Evolutionary conservation across 2,329 filamentous ascomycete genomes (phyloP).

Genomic region (Xylaria sp.): DNA sequence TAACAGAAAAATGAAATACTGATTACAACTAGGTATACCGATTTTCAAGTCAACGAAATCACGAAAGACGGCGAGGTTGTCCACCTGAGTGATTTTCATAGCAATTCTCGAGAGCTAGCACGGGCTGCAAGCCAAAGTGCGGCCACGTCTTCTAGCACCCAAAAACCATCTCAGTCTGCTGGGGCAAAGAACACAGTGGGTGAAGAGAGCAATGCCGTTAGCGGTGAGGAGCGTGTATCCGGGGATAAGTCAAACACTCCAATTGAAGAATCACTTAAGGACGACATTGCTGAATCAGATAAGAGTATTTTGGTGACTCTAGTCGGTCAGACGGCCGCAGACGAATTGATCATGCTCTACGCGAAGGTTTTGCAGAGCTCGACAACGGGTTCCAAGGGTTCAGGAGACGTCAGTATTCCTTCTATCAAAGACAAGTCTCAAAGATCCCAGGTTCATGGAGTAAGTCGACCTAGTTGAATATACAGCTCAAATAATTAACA

Average conservation of each 20-base stretch:
- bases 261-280: constrained; percentile 22
- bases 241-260: constrained; percentile 24
- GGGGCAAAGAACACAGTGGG: neutral
- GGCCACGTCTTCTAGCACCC: neutral
- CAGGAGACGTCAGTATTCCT: constrained; percentile 44
- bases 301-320: constrained; percentile 41
- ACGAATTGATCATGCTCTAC: constrained; percentile 44
- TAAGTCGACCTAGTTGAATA: constrained; percentile 40
- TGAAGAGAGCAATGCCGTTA: neutral
- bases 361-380: constrained; percentile 41
- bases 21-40: constrained; percentile 73
- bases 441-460: constrained; percentile 59
- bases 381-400: constrained; percentile 37
- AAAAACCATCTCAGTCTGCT: constrained; percentile 15
- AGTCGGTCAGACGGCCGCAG: constrained; percentile 41
- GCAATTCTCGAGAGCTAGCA: constrained; percentile 45
- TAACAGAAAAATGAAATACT: constrained; percentile 24
- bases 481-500: constrained; percentile 38
- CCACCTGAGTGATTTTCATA: constrained; percentile 69
- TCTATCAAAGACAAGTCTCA: constrained; percentile 46
- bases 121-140: constrained; percentile 40
- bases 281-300: constrained; percentile 40
- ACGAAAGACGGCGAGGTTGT: constrained; percentile 78
- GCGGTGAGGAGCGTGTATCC: constrained; percentile 15
- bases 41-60: constrained; percentile 94